Base-by-base conservation (phyloP, 495 filamentous ascomycete genomes). In the Podospora comata region DNA sequence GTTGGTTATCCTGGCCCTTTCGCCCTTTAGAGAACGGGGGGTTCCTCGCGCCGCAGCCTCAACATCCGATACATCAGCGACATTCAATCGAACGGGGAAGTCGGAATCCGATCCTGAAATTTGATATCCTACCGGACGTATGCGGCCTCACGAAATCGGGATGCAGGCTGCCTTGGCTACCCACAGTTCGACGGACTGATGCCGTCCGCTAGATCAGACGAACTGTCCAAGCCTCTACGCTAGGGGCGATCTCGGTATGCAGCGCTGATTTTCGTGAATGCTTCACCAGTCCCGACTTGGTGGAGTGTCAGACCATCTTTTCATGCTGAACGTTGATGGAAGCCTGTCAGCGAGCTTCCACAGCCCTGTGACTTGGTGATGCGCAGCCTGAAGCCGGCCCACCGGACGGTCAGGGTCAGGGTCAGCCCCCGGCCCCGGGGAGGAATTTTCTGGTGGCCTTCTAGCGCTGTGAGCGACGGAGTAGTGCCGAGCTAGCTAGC, bases 391-490 rank as follows among this genome's bases (percentile, higher is more conserved):
- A 30, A 62, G 54, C 54, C 16, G 18, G 20, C 54, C 54, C 3
- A 44, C 30, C 19, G 27, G 18, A 61, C 23, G 27, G 59, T 61
- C 28, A 62, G 60, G 32, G 60, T 62, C 30, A 65, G 27, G 44
- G 27, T 7, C 5, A 67, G 23, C n/a, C n/a, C n/a, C n/a, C n/a
- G n/a, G n/a, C n/a, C 66, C 65, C 23, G 2, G 23, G 59, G 66
- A 68, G 54, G 62, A 74, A 71, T 67, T 71, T 72, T 71, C 68
- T 70, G 61, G 62, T 58, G 66, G n/a, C 34, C 60, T 69, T 73
- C 71, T 71, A 72, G 68, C 61, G 63, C 58, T 53, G n/a, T 34
- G 67, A 67, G 68, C 59, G 56, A 64, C 34, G 34, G 56, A 39
- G 5, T 54, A 60, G 66, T 64, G 66, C 64, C 67, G 62, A 67